Evolutionary conservation across 2,329 filamentous ascomycete genomes (phyloP), one percentile per base, ranked within the genome.

Genomic region (Blastomyces percursus): DNA sequence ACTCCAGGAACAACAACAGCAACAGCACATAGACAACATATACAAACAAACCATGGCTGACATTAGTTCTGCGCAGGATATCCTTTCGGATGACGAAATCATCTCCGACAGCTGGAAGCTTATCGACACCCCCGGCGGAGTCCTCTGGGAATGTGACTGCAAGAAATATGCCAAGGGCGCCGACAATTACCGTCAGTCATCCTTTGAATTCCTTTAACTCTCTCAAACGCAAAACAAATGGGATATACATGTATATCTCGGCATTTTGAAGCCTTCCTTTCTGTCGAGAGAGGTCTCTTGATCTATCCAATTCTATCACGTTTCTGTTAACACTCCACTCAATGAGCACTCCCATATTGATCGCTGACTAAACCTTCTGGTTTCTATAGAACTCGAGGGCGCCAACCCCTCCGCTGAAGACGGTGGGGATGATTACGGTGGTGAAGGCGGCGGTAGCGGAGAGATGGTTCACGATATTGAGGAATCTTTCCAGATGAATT

Each of bases 401-500:
- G 94, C 92, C 82, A 99, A 99, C 80, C 90, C 94, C 71, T 97
- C 93, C 71, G 92, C 94, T 66, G 94, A 97, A 82, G 93, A 97
- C 82, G 93, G 68, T 58, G 76, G 89, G 76, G 89, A 81, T 62
- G 89, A 80, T 0, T 90, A 92, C 71, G 70, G 86, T 70, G 70
- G 86, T 70, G 91, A 95, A 71, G 62, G 70, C 57, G 76, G 78
- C 64, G 64, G 69, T 6, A 6, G 3, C 30, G 30, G 30, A 63
- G 68, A 71, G 64, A 78, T 87, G 79, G 92, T 96, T 80, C 95
- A 96, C 83, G 92, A 99, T 80, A 86, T 97, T 67, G 84, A 96
- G 76, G 82, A 92, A 82, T 89, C 90, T 71, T 97, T 97, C 88
- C 90, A 91, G 75, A 85, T 96, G 67, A 84, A 88, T 79, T 81